Evolutionary conservation across 768 basidiomycete genomes (phyloP).

Genomic region (Termitomyces sp.): DNA sequence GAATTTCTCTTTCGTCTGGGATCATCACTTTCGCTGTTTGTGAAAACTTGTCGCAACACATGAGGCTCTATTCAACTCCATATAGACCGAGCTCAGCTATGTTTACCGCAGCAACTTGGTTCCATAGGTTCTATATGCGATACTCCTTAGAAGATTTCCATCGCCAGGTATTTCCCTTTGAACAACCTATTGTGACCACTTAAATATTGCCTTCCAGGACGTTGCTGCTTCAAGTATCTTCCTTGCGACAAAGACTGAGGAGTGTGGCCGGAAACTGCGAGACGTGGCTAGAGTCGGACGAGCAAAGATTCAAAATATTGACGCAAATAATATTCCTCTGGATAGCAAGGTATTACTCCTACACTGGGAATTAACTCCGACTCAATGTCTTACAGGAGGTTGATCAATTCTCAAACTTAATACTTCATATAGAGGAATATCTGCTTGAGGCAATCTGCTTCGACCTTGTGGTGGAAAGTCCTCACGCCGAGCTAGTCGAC

Average conservation of each 20-base stretch:
- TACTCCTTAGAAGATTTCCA: conserved; percentile 80
- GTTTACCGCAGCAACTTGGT: conserved; percentile 87
- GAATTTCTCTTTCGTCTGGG: conserved; percentile 85
- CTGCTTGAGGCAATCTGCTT: conserved; percentile 82
- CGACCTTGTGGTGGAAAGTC: conserved; percentile 75
- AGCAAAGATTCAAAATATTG: conserved; percentile 56
- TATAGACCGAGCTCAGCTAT: conserved; percentile 73
- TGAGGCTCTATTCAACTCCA: conserved; percentile 7
- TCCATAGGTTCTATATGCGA: conserved; percentile 89
- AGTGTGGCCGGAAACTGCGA: conserved; percentile 81
- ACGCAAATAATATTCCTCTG: conserved; percentile 49
- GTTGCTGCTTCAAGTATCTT: conserved; percentile 85
- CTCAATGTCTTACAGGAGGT: conserved; percentile 51
- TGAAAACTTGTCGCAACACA: conserved; percentile 18
- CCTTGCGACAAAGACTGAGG: conserved; percentile 88
- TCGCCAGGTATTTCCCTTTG: conserved; percentile 49
- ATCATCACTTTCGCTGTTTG: conserved; percentile 72
- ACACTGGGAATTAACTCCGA: neutral
- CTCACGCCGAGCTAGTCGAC: conserved; percentile 72
- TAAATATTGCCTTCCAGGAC: conserved; percentile 42
- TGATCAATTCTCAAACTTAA: conserved; percentile 62
- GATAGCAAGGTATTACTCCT: conserved; percentile 56
- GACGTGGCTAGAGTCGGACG: conserved; percentile 76
- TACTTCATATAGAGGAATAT: conserved; percentile 72
- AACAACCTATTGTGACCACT: conserved; percentile 1